phyloP scores from a whole-genome alignment of 768 basidiomycete species.

The Agrocybe chaxingu region DNA sequence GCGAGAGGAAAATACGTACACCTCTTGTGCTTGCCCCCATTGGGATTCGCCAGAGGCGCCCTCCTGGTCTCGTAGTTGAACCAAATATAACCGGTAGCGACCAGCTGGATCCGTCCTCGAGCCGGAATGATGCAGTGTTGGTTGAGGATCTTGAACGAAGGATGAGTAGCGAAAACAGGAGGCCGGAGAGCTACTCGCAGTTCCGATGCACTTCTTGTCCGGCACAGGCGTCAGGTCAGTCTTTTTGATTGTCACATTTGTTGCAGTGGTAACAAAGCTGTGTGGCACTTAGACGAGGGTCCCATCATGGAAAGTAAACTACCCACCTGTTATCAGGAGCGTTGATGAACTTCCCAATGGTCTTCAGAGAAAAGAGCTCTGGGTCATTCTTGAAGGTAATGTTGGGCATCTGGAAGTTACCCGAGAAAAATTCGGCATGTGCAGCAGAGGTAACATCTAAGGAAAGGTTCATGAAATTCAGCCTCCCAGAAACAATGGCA shows the following conservation, averaged over 20 bases:
- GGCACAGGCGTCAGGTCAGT: slow-evolving; percentile 16
- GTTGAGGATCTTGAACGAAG: slow-evolving; percentile 14
- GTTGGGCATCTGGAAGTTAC: slow-evolving; percentile 20
- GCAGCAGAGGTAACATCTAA: slow-evolving; percentile 23
- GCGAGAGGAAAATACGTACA: slow-evolving; percentile 9
- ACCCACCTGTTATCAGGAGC: slow-evolving; percentile 22
- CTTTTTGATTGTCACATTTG: slow-evolving; percentile 20
- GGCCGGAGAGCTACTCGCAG: slow-evolving; percentile 10
- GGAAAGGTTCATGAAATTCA: not conserved
- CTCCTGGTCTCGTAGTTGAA: slow-evolving; percentile 24
- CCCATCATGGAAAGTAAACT: not conserved
- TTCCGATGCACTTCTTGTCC: slow-evolving; percentile 22
- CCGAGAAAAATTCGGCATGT: slow-evolving; percentile 22
- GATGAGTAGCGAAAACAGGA: not conserved
- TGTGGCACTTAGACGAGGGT: not conserved
- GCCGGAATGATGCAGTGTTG: slow-evolving; percentile 19
- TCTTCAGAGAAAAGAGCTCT: slow-evolving; percentile 6
- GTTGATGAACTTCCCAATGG: slow-evolving; percentile 22
- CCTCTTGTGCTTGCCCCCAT: slow-evolving; percentile 21
- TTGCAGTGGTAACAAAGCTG: slow-evolving; percentile 20
- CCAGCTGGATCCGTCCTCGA: slow-evolving; percentile 20
- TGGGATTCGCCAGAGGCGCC: slow-evolving; percentile 21
- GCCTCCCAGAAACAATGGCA: not conserved
- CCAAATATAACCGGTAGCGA: slow-evolving; percentile 25
- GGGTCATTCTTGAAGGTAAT: slow-evolving; percentile 13